Evolutionary conservation across 192 early-diverging fungal species (phyloP), one percentile per base, ranked within the genome.

Genomic region (Paraglomus brasilianum): DNA sequence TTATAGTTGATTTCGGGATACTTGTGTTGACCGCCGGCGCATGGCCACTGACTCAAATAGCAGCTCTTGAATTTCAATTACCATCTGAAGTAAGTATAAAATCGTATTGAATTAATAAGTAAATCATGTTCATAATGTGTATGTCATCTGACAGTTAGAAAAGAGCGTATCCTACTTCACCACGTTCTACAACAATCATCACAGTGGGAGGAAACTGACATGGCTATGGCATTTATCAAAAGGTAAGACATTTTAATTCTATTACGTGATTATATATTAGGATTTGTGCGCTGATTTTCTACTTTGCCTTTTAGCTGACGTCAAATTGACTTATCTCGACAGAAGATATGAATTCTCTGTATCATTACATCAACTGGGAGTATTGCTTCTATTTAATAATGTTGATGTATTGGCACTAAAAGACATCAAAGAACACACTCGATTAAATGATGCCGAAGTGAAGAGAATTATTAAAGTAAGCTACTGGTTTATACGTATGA

Each of bases 211-310:
- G 40, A 88, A 87, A 66, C 56, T 95, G 52, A 79, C 84, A 17
- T 95, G 93, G 93, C 78, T 92, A 77, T 88, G 88, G 84, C 86
- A 94, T 72, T 77, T 93, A 63, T 88, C 81, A 21, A 81, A 85
- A 82, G 91, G 91, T 90, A 74, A 56, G 49, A 5, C 19, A 44
- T 44, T 0, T 59, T 36, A 7, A 4, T 17, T 72, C 48, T 17
- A 48, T 8, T 5, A 42, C 61, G 38, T 22, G 6, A 39, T 48
- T 45, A 15, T 22, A 40, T 56, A 13, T 36, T 5, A 21, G 30
- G 14, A 19, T 55, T 43, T 53, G 24, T 42, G 52, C 43, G 9
- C 19, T 46, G n/a, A 44, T 78, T 22, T 64, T 43, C 17, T 63
- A 8, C 19, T 30, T 17, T 48, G 51, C 40, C 22, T 51, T 61